Conservation (phyloP, 306 rosid species). For the Sophora flavescens region DNA sequence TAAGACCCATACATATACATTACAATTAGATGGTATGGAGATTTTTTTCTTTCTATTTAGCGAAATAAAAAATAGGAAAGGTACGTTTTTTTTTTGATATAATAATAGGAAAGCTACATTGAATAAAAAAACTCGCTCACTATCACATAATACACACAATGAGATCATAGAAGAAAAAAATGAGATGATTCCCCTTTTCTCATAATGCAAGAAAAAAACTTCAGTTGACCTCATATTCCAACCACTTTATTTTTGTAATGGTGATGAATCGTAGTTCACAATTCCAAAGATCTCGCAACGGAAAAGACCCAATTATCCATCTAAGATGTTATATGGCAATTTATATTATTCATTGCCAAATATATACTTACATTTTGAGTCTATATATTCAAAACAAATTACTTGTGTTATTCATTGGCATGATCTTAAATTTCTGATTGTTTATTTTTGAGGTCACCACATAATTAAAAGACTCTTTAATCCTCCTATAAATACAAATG, state of each 20-base stretch:
- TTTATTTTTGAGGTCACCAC: too few relatives aligned
- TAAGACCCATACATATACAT: background rate
- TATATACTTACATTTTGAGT: too few relatives aligned
- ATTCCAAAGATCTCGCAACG: constrained; percentile 1
- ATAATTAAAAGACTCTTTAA: too few relatives aligned
- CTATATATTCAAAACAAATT: too few relatives aligned
- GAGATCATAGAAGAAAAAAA: background rate
- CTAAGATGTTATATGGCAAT: too few relatives aligned
- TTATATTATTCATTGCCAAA: too few relatives aligned
- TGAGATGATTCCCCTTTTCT: constrained; percentile 5
- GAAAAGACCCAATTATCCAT: constrained; percentile 11
- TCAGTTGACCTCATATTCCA: background rate
- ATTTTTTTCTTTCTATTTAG: constrained; percentile 1
- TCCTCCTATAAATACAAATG: too few relatives aligned
- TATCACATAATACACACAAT: background rate
- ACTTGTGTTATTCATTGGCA: too few relatives aligned
- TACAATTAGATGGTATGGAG: background rate
- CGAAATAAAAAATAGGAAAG: background rate
- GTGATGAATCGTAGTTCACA: constrained; percentile 45
- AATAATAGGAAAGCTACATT: background rate
- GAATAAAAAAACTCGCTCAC: constrained; percentile 9
- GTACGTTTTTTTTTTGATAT: too few relatives aligned
- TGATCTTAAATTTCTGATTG: too few relatives aligned
- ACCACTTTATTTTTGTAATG: background rate
- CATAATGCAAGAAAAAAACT: constrained; percentile 11